Evolutionary conservation across 345 rosid species (phyloP).

Genomic region (Boechera divaricarpa): DNA sequence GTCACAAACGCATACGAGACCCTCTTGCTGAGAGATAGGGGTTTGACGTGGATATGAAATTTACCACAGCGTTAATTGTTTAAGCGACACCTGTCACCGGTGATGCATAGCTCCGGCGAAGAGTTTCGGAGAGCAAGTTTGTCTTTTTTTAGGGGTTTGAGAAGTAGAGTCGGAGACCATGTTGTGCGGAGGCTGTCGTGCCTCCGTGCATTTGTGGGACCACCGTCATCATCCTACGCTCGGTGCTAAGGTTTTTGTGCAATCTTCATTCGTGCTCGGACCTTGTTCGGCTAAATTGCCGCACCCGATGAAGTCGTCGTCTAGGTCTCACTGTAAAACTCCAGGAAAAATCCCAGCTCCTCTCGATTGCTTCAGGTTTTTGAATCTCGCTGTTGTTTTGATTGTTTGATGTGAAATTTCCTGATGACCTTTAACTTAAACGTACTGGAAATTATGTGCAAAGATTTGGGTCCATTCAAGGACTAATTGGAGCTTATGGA

Average conservation of each 20-base stretch:
- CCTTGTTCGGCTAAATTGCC: constrained; percentile 42
- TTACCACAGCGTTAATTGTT: constrained; percentile 15
- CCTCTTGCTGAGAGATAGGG: neutral
- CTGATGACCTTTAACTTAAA: too few relatives aligned
- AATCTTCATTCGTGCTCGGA: constrained; percentile 51
- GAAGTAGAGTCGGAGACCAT: constrained; percentile 40
- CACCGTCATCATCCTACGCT: constrained; percentile 26
- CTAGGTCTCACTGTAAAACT: constrained; percentile 50
- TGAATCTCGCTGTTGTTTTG: neutral
- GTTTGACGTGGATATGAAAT: constrained; percentile 17
- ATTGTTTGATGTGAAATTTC: too few relatives aligned
- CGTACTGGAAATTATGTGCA: neutral
- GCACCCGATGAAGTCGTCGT: constrained; percentile 46
- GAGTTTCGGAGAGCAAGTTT: neutral
- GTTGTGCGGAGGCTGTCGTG: constrained; percentile 68
- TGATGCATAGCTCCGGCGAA: constrained; percentile 27
- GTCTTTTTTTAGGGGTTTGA: neutral
- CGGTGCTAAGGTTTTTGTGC: constrained; percentile 40
- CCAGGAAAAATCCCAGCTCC: constrained; percentile 52
- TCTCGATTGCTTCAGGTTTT: constrained; percentile 58
- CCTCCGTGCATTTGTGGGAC: constrained; percentile 60
- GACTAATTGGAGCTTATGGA: neutral
- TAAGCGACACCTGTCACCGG: constrained; percentile 35
- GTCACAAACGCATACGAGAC: neutral
- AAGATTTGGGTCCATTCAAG: neutral